These are phyloP conservation scores for Solanum arcanum DNA, from an alignment of 257 asterid genomes.

Conservation along the genomic window DNA sequence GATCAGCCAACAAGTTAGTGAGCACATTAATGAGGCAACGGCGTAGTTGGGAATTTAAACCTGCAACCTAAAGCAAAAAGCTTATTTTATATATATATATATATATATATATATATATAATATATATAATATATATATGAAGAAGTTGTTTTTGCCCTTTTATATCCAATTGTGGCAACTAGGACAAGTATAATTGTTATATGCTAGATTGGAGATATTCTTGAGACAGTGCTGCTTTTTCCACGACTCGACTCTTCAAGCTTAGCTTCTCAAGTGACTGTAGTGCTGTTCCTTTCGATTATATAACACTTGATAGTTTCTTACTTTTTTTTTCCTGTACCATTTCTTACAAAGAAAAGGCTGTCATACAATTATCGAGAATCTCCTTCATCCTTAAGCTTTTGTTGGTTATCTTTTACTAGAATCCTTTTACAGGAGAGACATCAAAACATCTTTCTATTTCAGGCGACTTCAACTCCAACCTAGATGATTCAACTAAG, in stretches of 20 bases:
- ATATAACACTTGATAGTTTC: too few species aligned
- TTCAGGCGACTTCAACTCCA: conserved; percentile 30
- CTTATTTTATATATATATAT: background rate
- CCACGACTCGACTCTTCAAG: background rate
- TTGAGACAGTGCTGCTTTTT: background rate
- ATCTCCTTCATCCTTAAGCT: background rate
- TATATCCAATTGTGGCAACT: background rate
- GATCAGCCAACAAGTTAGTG: background rate
- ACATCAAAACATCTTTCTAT: background rate
- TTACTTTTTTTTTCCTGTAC: too few species aligned
- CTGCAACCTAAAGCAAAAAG: background rate
- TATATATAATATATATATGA: background rate
- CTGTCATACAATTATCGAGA: too few species aligned
- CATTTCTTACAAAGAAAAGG: too few species aligned
- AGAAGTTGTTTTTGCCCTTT: background rate
- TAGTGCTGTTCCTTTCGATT: too few species aligned
- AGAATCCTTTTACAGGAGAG: background rate
- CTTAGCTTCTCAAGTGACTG: too few species aligned
- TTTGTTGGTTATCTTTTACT: background rate
- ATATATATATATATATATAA: background rate
- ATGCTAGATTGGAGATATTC: background rate
- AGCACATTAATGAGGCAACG: background rate
- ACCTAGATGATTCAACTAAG: conserved; percentile 9
- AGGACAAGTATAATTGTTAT: background rate
- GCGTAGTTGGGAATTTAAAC: background rate